phyloP scores from a whole-genome alignment of 2,329 filamentous ascomycete genomes.

The Talaromyces marneffei region DNA sequence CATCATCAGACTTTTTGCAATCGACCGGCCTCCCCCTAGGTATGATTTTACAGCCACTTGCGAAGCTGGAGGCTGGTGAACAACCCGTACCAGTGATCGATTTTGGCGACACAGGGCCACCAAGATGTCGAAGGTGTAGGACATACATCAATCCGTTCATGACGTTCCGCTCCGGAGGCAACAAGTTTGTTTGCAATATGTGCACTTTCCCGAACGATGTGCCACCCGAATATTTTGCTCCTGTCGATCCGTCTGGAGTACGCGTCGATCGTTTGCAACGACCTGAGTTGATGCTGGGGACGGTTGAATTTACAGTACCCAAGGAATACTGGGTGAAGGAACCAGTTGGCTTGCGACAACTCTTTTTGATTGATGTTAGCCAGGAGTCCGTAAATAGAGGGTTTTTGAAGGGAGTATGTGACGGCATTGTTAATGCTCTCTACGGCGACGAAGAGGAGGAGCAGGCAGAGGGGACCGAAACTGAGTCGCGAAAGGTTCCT shows the following conservation, averaged over 20 bases:
- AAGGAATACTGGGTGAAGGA: constrained; percentile 99
- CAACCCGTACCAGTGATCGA: constrained; percentile 84
- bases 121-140: constrained; percentile 84
- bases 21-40: constrained; percentile 81
- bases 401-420: constrained; percentile 82
- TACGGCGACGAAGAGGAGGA: constrained; percentile 64
- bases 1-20: constrained; percentile 69
- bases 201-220: constrained; percentile 97
- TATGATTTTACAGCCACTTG: constrained; percentile 81
- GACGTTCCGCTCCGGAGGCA: constrained; percentile 89
- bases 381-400: constrained; percentile 88
- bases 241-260: constrained; percentile 77
- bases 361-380: constrained; percentile 91
- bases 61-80: constrained; percentile 76
- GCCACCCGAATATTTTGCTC: constrained; percentile 83
- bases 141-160: constrained; percentile 99
- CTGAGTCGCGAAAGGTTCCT: constrained; percentile 57
- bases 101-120: constrained; percentile 86
- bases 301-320: constrained; percentile 91
- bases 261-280: constrained; percentile 83
- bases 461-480: constrained; percentile 37
- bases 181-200: constrained; percentile 97
- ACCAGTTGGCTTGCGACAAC: constrained; percentile 76
- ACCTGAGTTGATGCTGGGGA: constrained; percentile 83
- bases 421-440: constrained; percentile 76